Evolutionary conservation across 371 early-diverging fungal genomes (phyloP).

Genomic region (Apophysomyces trapeziformis): DNA sequence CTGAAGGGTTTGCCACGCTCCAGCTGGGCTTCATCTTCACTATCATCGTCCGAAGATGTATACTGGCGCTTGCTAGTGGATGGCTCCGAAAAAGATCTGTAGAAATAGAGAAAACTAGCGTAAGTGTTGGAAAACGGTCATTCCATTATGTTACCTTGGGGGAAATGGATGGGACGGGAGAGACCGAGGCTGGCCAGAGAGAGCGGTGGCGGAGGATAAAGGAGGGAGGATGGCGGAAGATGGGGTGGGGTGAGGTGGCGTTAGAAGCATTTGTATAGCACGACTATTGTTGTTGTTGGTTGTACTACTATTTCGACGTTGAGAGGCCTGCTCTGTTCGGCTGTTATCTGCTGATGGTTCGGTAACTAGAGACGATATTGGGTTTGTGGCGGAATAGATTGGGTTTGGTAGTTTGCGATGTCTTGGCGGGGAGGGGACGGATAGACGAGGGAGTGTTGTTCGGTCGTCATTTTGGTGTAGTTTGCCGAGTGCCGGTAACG

Average conservation of each 20-base stretch:
- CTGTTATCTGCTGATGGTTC: neutral
- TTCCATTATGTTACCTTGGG: neutral
- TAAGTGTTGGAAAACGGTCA: no score
- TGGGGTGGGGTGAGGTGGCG: conserved; percentile 13
- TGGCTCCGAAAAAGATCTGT: no score
- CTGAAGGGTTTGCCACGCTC: neutral
- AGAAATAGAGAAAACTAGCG: no score
- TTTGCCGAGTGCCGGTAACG: neutral
- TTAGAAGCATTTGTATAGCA: conserved; percentile 20
- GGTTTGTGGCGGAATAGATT: neutral
- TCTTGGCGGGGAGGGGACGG: conserved; percentile 1
- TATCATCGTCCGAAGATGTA: neutral
- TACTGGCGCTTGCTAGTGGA: neutral
- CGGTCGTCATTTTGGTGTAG: neutral
- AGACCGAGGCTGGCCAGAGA: neutral
- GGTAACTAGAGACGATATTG: neutral
- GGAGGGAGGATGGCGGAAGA: conserved; percentile 15
- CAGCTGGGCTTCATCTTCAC: neutral
- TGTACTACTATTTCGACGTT: conserved; percentile 15
- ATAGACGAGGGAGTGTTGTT: conserved; percentile 10
- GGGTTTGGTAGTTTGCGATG: neutral
- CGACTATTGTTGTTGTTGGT: neutral
- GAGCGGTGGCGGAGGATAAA: conserved; percentile 4
- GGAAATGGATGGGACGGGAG: neutral
- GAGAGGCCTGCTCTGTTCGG: conserved; percentile 3